Percentiles rank a stretch among this genome's conserved stretches.
Evolutionary conservation across 2,329 filamentous ascomycete species (phyloP).

Genomic region (Aaosphaeria pasadenensis): DNA sequence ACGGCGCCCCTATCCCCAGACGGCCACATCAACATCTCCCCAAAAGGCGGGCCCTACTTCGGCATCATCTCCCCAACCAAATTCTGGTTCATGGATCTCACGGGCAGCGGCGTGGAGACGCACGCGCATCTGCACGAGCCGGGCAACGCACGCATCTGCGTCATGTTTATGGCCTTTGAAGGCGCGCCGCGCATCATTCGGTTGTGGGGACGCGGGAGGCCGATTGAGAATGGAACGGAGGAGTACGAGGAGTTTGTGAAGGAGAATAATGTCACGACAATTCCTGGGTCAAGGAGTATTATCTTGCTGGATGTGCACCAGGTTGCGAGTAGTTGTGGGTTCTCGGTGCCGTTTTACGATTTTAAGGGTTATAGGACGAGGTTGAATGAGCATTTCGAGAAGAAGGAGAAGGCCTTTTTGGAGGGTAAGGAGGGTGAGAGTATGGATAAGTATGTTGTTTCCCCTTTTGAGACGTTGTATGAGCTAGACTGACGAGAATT

Average conservation of each 20-base stretch:
- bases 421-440: constrained; percentile 37
- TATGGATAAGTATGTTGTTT: constrained; percentile 34
- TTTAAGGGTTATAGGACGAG: constrained; percentile 40
- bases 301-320: constrained; percentile 45
- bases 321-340: constrained; percentile 43
- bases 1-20: constrained; percentile 39
- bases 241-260: constrained; percentile 35
- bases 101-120: constrained; percentile 44
- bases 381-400: constrained; percentile 41
- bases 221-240: constrained; percentile 37
- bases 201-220: constrained; percentile 39
- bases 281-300: constrained; percentile 39
- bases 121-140: constrained; percentile 42
- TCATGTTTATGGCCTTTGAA: constrained; percentile 43
- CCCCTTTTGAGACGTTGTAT: not conserved
- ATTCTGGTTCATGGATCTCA: constrained; percentile 47
- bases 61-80: constrained; percentile 37
- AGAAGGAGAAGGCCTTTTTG: constrained; percentile 34
- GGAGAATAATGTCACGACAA: constrained; percentile 30
- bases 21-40: constrained; percentile 47
- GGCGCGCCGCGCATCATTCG: constrained; percentile 43
- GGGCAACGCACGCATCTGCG: constrained; percentile 41
- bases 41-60: constrained; percentile 45
- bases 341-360: constrained; percentile 44
- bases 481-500: not conserved